Percentiles rank a stretch among this genome's conserved stretches.
Evolutionary conservation across 345 rosid species (phyloP).

Genomic region (Mercurialis annua): DNA sequence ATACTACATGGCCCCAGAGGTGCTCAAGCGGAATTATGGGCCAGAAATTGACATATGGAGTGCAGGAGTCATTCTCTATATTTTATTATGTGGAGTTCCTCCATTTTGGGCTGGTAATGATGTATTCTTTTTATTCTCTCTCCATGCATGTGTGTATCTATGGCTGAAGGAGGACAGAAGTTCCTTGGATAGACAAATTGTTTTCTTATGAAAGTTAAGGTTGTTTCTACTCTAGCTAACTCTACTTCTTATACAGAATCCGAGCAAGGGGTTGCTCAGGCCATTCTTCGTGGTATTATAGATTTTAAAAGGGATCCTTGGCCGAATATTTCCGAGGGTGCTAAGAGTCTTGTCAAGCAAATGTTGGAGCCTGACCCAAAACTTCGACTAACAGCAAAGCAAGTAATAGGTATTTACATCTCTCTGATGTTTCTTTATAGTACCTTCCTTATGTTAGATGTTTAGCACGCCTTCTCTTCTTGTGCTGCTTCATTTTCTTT

Average conservation of each 20-base stretch:
- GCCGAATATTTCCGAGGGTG: slow-evolving; percentile 94
- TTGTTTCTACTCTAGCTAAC: neutral
- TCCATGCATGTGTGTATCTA: neutral
- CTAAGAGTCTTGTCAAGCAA: slow-evolving; percentile 80
- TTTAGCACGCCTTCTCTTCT: neutral
- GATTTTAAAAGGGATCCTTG: slow-evolving; percentile 99
- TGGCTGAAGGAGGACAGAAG: neutral
- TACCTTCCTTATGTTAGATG: slow-evolving; percentile 4
- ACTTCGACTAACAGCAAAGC: slow-evolving; percentile 85
- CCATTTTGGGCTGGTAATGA: slow-evolving; percentile 98
- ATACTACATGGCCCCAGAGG: slow-evolving; percentile 99
- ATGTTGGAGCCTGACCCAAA: slow-evolving; percentile 99
- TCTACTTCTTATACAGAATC: slow-evolving; percentile 56
- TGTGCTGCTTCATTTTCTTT: neutral
- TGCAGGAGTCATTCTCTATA: slow-evolving; percentile 97
- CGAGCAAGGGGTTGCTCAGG: slow-evolving; percentile 99
- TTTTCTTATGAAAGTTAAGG: slow-evolving; percentile 6
- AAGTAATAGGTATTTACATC: slow-evolving; percentile 77
- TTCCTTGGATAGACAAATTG: neutral
- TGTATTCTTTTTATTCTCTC: neutral
- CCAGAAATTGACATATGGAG: slow-evolving; percentile 99
- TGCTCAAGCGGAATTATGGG: slow-evolving; percentile 91
- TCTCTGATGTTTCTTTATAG: slow-evolving; percentile 15
- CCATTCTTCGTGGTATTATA: slow-evolving; percentile 90
- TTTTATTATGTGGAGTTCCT: slow-evolving; percentile 93